Base-by-base conservation (phyloP, 2,329 filamentous ascomycete species). In the Diaporthe eres region DNA sequence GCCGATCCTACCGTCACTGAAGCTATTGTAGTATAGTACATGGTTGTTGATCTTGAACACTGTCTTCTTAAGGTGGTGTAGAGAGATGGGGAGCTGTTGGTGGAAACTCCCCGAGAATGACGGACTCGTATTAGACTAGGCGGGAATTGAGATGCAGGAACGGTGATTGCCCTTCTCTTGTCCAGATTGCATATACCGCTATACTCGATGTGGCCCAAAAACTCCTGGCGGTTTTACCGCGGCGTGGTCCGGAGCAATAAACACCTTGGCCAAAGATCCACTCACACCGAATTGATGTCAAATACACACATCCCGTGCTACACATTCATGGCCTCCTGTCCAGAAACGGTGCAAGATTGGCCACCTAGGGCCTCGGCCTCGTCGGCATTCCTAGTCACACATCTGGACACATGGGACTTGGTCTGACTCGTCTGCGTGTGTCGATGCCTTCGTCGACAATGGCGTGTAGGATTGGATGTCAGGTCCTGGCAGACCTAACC, bases 401-500 rank as follows among this genome's bases (percentile, higher is more conserved):
- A 68, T 22, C 44, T 39, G 47, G 7, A 68, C 44, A 39, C 65
- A 28, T 53, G 65, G 65, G 47, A 22, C 12, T n/a, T 37, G 1
- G 42, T 67, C 19, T 67, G 63, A 67, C 63, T 67, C 63, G 63
- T 15, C 63, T 51, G 19, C 1, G 28, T 25, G 3, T 25, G 22
- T 51, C 12, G 44, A 51, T 17, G 12, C 28, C 63, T 1, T 37
- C 19, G 28, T 37, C 22, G 7, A 39, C 28, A n/a, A 25, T 19
- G 63, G 19, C 42, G 63, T 12, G 63, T 67, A 67, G 61, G 61
- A 67, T 67, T 15, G 28, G 28, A 51, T 51, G 63, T 15, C 10
- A 51, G 63, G 44, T 37, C 44, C 19, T 34, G 44, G 44, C 44
- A 25, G 22, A 37, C 44, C 63, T 19, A 9, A 25, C 63, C 44